Base-by-base conservation (phyloP, 108 stramenopile genomes). In the Discostella stelligeroides region DNA sequence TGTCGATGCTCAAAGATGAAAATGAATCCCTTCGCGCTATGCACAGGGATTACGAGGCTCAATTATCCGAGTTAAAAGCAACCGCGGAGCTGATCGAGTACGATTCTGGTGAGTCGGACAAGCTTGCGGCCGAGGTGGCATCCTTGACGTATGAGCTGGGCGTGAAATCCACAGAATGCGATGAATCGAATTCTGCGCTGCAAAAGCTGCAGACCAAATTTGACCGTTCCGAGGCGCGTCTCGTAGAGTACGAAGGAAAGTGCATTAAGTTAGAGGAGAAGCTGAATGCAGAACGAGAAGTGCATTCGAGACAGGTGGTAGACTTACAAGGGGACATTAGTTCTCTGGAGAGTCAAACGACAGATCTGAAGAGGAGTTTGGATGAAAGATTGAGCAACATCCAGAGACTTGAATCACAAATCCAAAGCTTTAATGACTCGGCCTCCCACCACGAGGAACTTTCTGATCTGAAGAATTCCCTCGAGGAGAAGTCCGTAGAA, bases 41-140 rank as follows among this genome's bases (percentile, higher is more conserved):
- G 29, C 64, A 49, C 21, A 45, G 30, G 38, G 66, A 72, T 13
- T 79, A 55, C 28, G 64, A 62, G 17, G 49, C 38, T 24, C 66
- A 65, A 17, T 43, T 72, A 56, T 48, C 40, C n/a, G 71, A 79
- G 43, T 55, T 79, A 60, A 67, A 47, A 25, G 70, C 70, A 18
- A 63, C 58, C 4, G 53, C 72, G 0, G 78, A 79, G 54, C 68
- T 53, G 53, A 63, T 79, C 61, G 60, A 68, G 17, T 57, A 38
- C 11, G 58, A 54, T 17, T 54, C 66, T 40, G 61, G 65, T 24
- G 78, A 79, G 51, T 38, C 47, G 1, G 61, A 62, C 25, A 72
- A 55, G 43, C 66, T 79, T 34, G 66, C 66, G 8, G 71, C 71
- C n/a, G 78, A 79, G 38, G 43, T 51, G 48, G 78, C 78, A 4